Conservation (phyloP, 257 asterid genomes). For the Solanum ahanhuiri region DNA sequence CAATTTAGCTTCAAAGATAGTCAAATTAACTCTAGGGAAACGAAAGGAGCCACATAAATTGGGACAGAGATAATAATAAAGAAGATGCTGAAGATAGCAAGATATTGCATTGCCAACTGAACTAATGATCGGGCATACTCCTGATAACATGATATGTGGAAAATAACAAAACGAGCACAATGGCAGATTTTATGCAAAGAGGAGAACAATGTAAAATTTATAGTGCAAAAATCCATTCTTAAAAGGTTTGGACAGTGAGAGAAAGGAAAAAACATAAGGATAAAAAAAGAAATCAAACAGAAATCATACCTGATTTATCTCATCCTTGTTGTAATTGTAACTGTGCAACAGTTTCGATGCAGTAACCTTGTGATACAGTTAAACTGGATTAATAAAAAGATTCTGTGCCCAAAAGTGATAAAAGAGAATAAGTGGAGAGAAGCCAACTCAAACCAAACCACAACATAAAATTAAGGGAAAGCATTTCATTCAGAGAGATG, state of each 20-base stretch:
- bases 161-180: neutral
- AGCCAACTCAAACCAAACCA: neutral
- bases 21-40: neutral
- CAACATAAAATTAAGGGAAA: neutral
- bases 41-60: neutral
- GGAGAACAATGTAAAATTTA: neutral
- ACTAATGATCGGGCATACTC: neutral
- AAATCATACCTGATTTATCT: constrained; percentile 70
- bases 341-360: constrained; percentile 56
- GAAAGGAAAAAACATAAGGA: neutral
- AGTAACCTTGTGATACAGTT: constrained; percentile 33
- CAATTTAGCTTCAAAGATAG: neutral
- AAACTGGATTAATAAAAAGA: constrained; percentile 4
- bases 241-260: neutral
- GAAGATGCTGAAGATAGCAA: neutral
- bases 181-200: neutral
- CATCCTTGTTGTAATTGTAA: constrained; percentile 78
- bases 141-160: neutral
- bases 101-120: neutral
- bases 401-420: neutral
- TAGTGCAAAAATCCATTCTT: neutral
- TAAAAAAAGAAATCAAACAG: neutral
- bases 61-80: neutral
- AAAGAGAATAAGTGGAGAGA: neutral
- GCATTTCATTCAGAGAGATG: neutral